Evolutionary conservation across 2,329 filamentous ascomycete genomes (phyloP), one percentile per base, ranked within the genome.

Genomic region (Ceratocystis papillata): DNA sequence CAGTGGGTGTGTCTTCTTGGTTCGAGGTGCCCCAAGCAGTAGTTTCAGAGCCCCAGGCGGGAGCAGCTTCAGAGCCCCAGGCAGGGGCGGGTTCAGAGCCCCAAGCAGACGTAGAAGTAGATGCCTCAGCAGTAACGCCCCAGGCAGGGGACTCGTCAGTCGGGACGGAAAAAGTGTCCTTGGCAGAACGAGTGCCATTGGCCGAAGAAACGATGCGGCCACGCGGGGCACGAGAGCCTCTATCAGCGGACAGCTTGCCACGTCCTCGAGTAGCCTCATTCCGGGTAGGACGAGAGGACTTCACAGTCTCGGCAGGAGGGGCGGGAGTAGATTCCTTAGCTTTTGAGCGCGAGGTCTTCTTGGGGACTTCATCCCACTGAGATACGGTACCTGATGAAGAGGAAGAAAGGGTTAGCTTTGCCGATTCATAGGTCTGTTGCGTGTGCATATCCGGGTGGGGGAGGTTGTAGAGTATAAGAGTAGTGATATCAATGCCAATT

Each of bases 351-450:
- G 85, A 80, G 71, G 88, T 84, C 80, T 91, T 92, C 79, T 87
- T 89, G 71, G 87, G 87, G 71, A 94, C 89, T 75, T 93, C 88
- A 71, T 86, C 87, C 84, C 90, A 94, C 79, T 91, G 88, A 70
- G 89, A 86, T 72, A 92, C 87, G 70, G 84, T 83, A 73, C 89
- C 89, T 91, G 62, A 37, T 67, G 70, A 60, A 53, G 66, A 69
- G 68, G 55, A 45, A 55, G 25, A 57, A 46, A 33, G 15, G 50
- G 37, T 63, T 63, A 44, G 45, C 41, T 53, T 65, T 28, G 17
- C 41, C 41, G 22, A 41, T 20, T 45, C 2, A 12, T 12, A 3
- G 37, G 37, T 12, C 37, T 46, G 48, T 48, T 20, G 17, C 2
- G 8, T 48, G 45, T 17, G n/a, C 17, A 48, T 17, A 10, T 5